A percentile compares a stretch with the other conserved stretches of the same genome.
These are phyloP conservation scores for Microsporum canis DNA, from an alignment of 2,329 filamentous ascomycete genomes.

Conservation along the genomic window DNA sequence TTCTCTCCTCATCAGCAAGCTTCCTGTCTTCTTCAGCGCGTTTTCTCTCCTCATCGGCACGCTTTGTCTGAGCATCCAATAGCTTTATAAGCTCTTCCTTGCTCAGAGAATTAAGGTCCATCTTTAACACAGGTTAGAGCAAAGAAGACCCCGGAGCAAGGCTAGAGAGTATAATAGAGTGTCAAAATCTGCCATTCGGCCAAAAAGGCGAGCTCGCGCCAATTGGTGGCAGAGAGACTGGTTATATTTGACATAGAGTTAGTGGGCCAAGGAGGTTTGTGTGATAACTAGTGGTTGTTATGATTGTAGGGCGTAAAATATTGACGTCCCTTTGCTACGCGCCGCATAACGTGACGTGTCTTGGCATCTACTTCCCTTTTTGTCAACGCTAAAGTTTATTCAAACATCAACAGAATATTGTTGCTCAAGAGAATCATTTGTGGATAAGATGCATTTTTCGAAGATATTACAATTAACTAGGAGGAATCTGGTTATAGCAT, in stretches of 20 bases:
- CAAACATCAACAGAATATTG: no score
- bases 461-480: no score
- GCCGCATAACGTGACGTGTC: background rate
- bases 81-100: background rate
- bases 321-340: background rate
- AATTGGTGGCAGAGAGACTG: no score
- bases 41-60: background rate
- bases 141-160: background rate
- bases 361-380: background rate
- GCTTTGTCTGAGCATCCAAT: background rate
- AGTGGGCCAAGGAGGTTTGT: background rate
- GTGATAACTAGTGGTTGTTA: background rate
- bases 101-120: background rate
- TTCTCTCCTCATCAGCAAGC: background rate
- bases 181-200: no score
- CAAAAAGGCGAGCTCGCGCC: no score
- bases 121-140: background rate
- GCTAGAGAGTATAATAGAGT: background rate
- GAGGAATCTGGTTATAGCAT: no score
- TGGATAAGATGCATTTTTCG: no score
- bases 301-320: background rate
- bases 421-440: no score
- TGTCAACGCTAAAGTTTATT: no score
- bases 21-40: constrained; percentile 1
- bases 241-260: background rate